Evolutionary conservation across 2,329 filamentous ascomycete genomes (phyloP).

Genomic region (Colletotrichum magnum): DNA sequence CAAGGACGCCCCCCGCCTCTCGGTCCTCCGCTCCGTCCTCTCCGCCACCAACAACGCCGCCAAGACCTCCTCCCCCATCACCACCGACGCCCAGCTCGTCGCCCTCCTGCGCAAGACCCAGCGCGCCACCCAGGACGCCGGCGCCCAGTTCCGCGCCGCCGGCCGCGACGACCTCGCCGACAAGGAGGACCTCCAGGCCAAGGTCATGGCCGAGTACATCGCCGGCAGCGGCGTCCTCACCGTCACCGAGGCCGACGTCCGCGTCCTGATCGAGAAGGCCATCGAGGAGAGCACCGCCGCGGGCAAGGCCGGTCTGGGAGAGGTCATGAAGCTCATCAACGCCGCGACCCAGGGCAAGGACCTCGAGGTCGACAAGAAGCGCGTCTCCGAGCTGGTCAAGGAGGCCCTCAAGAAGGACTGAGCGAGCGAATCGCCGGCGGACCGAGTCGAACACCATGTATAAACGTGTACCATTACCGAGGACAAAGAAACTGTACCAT

Average conservation of each 20-base stretch:
- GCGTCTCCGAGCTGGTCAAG: conserved; percentile 74
- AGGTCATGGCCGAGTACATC: conserved; percentile 76
- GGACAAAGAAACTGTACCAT: conserved; percentile 26
- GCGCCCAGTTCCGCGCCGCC: conserved; percentile 73
- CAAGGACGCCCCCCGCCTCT: conserved; percentile 75
- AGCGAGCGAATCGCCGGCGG: background rate
- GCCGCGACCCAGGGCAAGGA: conserved; percentile 72
- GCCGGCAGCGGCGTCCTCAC: conserved; percentile 71
- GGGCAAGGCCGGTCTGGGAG: conserved; percentile 68
- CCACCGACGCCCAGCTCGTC: conserved; percentile 78
- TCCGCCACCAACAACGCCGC: conserved; percentile 81
- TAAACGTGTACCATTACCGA: conserved; percentile 14
- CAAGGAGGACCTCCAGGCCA: conserved; percentile 77
- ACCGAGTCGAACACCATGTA: background rate
- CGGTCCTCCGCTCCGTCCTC: conserved; percentile 78
- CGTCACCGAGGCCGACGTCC: conserved; percentile 71
- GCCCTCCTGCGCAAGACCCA: conserved; percentile 76
- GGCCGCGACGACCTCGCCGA: conserved; percentile 77
- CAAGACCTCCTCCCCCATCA: conserved; percentile 79
- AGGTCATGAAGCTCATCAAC: conserved; percentile 74
- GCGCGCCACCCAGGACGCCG: conserved; percentile 70
- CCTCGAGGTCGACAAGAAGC: conserved; percentile 75
- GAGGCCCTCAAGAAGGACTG: conserved; percentile 49
- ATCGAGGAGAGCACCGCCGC: conserved; percentile 66
- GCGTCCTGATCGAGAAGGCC: conserved; percentile 63